Conservation (phyloP, 2,329 filamentous ascomycete species). For the Penicillium concentricum region DNA sequence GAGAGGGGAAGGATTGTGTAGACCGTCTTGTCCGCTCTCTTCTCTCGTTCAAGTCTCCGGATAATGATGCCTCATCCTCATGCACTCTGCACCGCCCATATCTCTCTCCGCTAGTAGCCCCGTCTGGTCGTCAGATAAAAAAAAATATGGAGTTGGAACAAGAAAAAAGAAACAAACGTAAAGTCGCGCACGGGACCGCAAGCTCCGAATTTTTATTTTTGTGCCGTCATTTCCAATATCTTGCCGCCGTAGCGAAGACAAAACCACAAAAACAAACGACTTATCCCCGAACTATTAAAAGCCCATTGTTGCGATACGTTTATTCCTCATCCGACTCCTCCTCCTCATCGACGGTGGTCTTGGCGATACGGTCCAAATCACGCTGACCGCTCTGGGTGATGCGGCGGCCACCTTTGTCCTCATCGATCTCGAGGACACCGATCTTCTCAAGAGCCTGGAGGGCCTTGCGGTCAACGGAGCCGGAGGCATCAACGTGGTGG, state of each 20-base stretch:
- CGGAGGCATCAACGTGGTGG: conserved; percentile 93
- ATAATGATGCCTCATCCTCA: conserved; percentile 22
- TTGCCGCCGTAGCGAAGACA: conserved; percentile 16
- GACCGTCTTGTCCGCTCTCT: conserved; percentile 23
- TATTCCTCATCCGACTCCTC: conserved; percentile 47
- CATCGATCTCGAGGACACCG: conserved; percentile 93
- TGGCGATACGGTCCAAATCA: conserved; percentile 95
- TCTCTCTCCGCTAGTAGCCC: conserved; percentile 29
- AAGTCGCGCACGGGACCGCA: conserved; percentile 26
- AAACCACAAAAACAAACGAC: conserved; percentile 24
- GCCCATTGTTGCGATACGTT: conserved; percentile 32
- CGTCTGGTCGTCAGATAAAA: conserved; percentile 28
- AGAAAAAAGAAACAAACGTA: conserved; percentile 28
- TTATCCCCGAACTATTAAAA: conserved; percentile 27
- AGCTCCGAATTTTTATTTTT: conserved; percentile 29
- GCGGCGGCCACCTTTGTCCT: conserved; percentile 97
- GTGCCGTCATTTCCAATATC: conserved; percentile 24
- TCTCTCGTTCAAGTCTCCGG: conserved; percentile 26
- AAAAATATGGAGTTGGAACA: conserved; percentile 21
- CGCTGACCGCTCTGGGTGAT: conserved; percentile 98
- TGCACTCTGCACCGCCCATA: conserved; percentile 18
- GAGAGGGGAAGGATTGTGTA: conserved; percentile 8
- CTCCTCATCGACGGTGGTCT: conserved; percentile 60
- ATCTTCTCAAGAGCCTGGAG: conserved; percentile 99
- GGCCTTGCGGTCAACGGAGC: conserved; percentile 95